These are phyloP conservation scores for Ophiocordyceps unilateralis DNA, from an alignment of 2,329 filamentous ascomycete species.

Conservation along the genomic window DNA sequence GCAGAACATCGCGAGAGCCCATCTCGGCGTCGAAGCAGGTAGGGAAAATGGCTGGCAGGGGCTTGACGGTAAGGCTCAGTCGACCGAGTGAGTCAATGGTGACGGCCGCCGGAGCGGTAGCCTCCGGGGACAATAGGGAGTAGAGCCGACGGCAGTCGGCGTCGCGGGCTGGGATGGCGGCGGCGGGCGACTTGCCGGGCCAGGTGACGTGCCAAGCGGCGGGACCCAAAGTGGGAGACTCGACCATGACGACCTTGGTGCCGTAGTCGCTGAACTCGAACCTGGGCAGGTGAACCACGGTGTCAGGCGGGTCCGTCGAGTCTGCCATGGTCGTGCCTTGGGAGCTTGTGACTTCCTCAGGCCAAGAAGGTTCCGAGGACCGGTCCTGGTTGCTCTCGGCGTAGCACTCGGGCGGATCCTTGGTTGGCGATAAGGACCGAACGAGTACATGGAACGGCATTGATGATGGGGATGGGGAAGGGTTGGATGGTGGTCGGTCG, in stretches of 20 bases:
- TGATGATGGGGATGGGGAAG: not conserved
- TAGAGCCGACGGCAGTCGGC: constrained; percentile 45
- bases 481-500: no score
- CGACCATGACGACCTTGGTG: constrained; percentile 84
- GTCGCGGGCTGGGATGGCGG: constrained; percentile 45
- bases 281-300: constrained; percentile 34
- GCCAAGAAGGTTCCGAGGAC: constrained; percentile 16
- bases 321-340: not conserved
- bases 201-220: constrained; percentile 61
- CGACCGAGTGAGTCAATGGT: constrained; percentile 35
- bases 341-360: no score
- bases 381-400: constrained; percentile 10
- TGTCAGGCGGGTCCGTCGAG: no score
- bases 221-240: constrained; percentile 26
- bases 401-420: constrained; percentile 2
- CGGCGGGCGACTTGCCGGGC: constrained; percentile 51
- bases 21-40: constrained; percentile 53
- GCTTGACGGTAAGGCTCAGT: constrained; percentile 44
- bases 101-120: constrained; percentile 54
- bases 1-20: constrained; percentile 66
- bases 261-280: constrained; percentile 83
- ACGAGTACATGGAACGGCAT: not conserved
- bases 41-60: constrained; percentile 74
- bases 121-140: constrained; percentile 61
- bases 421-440: constrained; percentile 1